A percentile compares a stretch with the other conserved stretches of the same genome.
Conservation (phyloP, 805 yeast species). For the Sugiyamaella qingdaonensis region DNA sequence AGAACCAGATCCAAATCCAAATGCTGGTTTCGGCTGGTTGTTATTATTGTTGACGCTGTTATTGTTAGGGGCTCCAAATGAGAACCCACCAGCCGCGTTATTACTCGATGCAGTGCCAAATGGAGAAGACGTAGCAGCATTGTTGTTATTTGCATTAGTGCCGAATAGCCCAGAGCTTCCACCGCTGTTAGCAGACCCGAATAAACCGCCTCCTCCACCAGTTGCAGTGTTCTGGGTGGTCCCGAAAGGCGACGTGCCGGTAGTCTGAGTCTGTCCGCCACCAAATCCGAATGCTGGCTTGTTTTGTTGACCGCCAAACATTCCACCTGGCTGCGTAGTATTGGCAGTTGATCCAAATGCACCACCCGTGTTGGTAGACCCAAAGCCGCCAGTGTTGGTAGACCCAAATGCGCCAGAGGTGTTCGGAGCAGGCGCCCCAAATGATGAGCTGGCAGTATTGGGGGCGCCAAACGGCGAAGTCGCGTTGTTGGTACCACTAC, state of each 20-base stretch:
- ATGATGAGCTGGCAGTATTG: slow-evolving; percentile 28
- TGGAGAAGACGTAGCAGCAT: not conserved
- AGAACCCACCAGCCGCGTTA: slow-evolving; percentile 15
- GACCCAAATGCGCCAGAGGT: slow-evolving; percentile 5
- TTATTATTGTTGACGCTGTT: slow-evolving; percentile 3
- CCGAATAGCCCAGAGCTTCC: slow-evolving; percentile 39
- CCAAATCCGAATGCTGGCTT: slow-evolving; percentile 1
- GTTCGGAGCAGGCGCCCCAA: slow-evolving; percentile 38
- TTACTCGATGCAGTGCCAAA: slow-evolving; percentile 6
- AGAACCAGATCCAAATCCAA: slow-evolving; percentile 23
- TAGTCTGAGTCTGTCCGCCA: slow-evolving; percentile 5
- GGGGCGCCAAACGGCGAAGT: slow-evolving; percentile 27
- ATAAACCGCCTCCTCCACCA: slow-evolving; percentile 36
- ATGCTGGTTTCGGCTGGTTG: slow-evolving; percentile 18
- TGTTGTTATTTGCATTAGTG: not conserved
- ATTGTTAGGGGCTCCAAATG: slow-evolving; percentile 19
- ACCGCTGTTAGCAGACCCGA: slow-evolving; percentile 31
- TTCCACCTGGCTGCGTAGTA: slow-evolving; percentile 6
- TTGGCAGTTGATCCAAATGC: slow-evolving; percentile 21
- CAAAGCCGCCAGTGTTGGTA: slow-evolving; percentile 32
- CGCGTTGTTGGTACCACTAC: not conserved
- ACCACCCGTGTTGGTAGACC: slow-evolving; percentile 23
- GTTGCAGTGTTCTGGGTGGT: not conserved
- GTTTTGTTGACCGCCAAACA: slow-evolving; percentile 11
- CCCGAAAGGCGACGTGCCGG: slow-evolving; percentile 3